These are phyloP conservation scores for Myriosclerotinia curreyana DNA, from an alignment of 2,329 filamentous ascomycete species.

Conservation along the genomic window DNA sequence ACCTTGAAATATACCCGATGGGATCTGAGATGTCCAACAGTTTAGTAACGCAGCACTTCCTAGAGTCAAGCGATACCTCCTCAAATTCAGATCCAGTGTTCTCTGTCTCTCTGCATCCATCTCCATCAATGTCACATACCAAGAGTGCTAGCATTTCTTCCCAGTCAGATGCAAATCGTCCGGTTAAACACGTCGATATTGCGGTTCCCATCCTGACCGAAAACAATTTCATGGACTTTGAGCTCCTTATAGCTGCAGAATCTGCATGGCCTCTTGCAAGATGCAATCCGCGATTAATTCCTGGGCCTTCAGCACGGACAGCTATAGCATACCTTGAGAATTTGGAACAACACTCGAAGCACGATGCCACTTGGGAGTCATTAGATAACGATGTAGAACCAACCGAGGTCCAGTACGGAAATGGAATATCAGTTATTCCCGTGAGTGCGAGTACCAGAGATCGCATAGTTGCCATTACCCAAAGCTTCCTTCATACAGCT, in stretches of 20 bases:
- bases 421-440: conserved; percentile 43
- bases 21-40: conserved; percentile 14
- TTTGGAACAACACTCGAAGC: conserved; percentile 49
- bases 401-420: conserved; percentile 23
- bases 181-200: conserved; percentile 7
- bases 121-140: conserved; percentile 23
- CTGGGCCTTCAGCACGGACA: conserved; percentile 48
- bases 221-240: conserved; percentile 47
- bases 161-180: conserved; percentile 9
- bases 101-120: conserved; percentile 19
- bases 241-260: conserved; percentile 49
- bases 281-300: conserved; percentile 48
- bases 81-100: conserved; percentile 14
- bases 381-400: conserved; percentile 42
- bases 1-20: conserved; percentile 41
- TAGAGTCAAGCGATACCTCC: conserved; percentile 15
- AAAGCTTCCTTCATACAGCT: conserved; percentile 67
- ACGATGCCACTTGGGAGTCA: conserved; percentile 47
- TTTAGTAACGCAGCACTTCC: conserved; percentile 10
- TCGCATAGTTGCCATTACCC: conserved; percentile 68
- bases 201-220: conserved; percentile 16
- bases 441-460: conserved; percentile 55
- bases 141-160: conserved; percentile 22
- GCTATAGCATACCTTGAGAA: conserved; percentile 52
- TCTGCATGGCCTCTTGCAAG: conserved; percentile 51